phyloP scores from a whole-genome alignment of 805 yeast genomes.

The Candida nemodendra region DNA sequence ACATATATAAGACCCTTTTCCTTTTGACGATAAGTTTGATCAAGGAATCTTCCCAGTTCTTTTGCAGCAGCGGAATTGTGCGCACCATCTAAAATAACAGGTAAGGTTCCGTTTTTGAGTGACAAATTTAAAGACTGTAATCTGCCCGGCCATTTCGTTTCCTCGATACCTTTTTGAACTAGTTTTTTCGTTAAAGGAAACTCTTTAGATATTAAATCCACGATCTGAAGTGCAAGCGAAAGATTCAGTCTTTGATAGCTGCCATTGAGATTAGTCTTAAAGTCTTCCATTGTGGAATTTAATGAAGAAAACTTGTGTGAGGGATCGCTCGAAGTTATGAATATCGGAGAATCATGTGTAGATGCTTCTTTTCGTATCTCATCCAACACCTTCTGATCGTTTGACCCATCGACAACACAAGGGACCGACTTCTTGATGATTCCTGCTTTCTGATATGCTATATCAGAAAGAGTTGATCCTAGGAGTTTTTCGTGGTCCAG shows the following conservation, averaged over 20 bases:
- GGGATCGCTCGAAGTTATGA: constrained; percentile 6
- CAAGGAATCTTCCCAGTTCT: constrained; percentile 61
- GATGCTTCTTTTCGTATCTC: constrained; percentile 42
- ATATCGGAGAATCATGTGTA: constrained; percentile 30
- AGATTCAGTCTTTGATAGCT: constrained; percentile 70
- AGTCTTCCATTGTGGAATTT: constrained; percentile 14
- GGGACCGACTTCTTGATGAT: constrained; percentile 64
- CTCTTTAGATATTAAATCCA: constrained; percentile 36
- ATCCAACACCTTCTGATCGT: constrained; percentile 47
- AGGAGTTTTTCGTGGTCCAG: constrained; percentile 79
- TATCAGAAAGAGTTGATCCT: constrained; percentile 62
- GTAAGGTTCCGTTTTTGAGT: constrained; percentile 23
- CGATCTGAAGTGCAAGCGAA: constrained; percentile 60
- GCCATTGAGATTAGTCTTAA: constrained; percentile 61
- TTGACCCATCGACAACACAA: constrained; percentile 71
- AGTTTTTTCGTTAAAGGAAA: constrained; percentile 24
- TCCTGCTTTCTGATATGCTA: constrained; percentile 85
- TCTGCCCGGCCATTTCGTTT: constrained; percentile 84
- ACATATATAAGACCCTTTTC: constrained; percentile 47
- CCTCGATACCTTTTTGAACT: constrained; percentile 50
- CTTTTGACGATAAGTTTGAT: constrained; percentile 13
- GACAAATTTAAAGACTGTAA: constrained; percentile 51
- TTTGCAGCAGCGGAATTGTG: constrained; percentile 84
- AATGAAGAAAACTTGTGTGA: constrained; percentile 3
- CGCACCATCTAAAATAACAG: constrained; percentile 80